These are phyloP conservation scores for Talaromyces adpressus DNA, from an alignment of 495 filamentous ascomycete species.

Conservation along the genomic window DNA sequence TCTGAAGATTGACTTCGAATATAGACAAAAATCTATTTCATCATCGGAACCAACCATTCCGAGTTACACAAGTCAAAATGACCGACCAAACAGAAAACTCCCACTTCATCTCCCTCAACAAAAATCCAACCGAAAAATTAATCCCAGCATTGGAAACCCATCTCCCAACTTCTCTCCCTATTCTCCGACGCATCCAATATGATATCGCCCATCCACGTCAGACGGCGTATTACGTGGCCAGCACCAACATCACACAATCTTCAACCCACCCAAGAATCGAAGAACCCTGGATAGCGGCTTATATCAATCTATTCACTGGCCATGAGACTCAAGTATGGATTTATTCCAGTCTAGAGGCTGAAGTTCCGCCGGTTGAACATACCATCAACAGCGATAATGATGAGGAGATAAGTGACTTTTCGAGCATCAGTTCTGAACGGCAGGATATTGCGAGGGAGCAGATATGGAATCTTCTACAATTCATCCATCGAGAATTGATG, in stretches of 20 bases:
- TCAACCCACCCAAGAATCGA: slow-evolving; percentile 13
- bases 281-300: slow-evolving; percentile 42
- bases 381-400: not conserved
- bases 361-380: slow-evolving; percentile 2
- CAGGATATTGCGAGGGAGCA: slow-evolving; percentile 2
- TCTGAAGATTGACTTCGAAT: too few species aligned
- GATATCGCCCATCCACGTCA: slow-evolving; percentile 25
- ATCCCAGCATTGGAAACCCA: slow-evolving; percentile 37
- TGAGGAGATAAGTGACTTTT: slow-evolving; percentile 3
- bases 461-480: not conserved
- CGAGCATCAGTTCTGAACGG: not conserved
- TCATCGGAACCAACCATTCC: not conserved
- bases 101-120: slow-evolving; percentile 13
- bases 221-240: slow-evolving; percentile 38
- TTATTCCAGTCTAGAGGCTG: slow-evolving; percentile 47
- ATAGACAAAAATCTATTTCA: not conserved
- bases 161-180: slow-evolving; percentile 48
- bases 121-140: slow-evolving; percentile 26
- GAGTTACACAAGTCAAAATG: not conserved
- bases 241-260: slow-evolving; percentile 16
- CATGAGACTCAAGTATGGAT: slow-evolving; percentile 57
- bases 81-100: not conserved
- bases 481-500: slow-evolving; percentile 1
- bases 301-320: slow-evolving; percentile 47
- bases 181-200: slow-evolving; percentile 54